Evolutionary conservation across 805 yeast genomes (phyloP).

Genomic region (Hanseniaspora nectarophila): DNA sequence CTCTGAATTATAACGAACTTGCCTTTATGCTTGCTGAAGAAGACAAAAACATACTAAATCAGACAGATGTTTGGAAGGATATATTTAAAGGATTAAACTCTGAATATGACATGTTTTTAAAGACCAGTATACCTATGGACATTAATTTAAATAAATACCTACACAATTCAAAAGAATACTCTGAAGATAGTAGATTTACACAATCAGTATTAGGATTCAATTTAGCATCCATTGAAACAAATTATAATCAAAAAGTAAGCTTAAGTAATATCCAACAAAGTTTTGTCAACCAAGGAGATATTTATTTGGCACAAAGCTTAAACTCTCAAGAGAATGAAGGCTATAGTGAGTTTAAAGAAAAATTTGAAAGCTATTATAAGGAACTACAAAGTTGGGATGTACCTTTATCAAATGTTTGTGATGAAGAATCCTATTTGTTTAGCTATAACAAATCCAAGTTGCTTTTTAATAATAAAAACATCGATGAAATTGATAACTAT

Average conservation of each 20-base stretch:
- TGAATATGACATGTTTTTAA: not conserved
- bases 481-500: not conserved
- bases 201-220: not conserved
- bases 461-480: not conserved
- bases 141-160: not conserved
- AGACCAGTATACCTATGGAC: constrained; percentile 1
- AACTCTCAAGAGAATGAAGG: not conserved
- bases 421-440: not conserved
- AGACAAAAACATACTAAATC: not conserved
- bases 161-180: not conserved
- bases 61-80: not conserved
- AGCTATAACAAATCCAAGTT: not conserved
- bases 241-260: not conserved
- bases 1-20: not conserved
- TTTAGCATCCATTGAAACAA: not conserved
- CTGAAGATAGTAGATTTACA: not conserved
- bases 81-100: not conserved
- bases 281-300: not conserved
- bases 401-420: not conserved
- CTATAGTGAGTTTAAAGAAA: not conserved
- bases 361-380: not conserved
- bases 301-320: not conserved
- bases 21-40: constrained; percentile 11
- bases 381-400: constrained; percentile 7
- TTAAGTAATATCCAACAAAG: not conserved